Conservation (phyloP, 1,284 basidiomycete species). For the Microbotryum silenes-acaulis region DNA sequence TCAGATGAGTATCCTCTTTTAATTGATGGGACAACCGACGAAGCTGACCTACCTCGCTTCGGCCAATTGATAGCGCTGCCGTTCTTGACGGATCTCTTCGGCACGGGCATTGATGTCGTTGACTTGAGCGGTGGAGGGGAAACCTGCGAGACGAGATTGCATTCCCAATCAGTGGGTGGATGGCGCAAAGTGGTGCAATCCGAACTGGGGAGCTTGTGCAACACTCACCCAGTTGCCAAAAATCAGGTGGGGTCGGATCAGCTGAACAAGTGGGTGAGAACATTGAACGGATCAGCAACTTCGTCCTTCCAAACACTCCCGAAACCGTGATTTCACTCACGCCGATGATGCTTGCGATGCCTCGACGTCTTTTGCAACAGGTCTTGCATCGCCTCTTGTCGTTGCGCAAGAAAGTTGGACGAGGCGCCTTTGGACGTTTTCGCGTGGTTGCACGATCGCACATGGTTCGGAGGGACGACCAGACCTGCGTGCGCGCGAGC, state of each 20-base stretch:
- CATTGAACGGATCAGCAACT: slow-evolving; percentile 54
- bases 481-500: slow-evolving; percentile 58
- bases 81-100: slow-evolving; percentile 58
- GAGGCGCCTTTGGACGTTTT: slow-evolving; percentile 15
- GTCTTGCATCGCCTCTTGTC: slow-evolving; percentile 3
- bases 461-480: slow-evolving; percentile 31
- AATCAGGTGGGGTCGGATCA: slow-evolving; percentile 69
- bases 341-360: slow-evolving; percentile 13
- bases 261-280: slow-evolving; percentile 62
- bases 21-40: not conserved
- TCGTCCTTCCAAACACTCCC: slow-evolving; percentile 16
- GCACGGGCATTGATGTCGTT: slow-evolving; percentile 64
- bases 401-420: slow-evolving; percentile 8
- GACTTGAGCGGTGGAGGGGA: slow-evolving; percentile 74
- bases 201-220: not conserved
- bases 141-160: slow-evolving; percentile 44
- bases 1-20: no score
- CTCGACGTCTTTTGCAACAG: slow-evolving; percentile 12
- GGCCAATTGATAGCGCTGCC: slow-evolving; percentile 51
- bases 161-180: not conserved
- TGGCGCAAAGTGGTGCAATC: not conserved
- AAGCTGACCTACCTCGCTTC: slow-evolving; percentile 49
- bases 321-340: slow-evolving; percentile 10
- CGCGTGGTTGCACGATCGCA: slow-evolving; percentile 22
- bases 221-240: slow-evolving; percentile 49